These are phyloP conservation scores for Orobanche coerulescens DNA, from an alignment of 257 asterid species.

Conservation along the genomic window DNA sequence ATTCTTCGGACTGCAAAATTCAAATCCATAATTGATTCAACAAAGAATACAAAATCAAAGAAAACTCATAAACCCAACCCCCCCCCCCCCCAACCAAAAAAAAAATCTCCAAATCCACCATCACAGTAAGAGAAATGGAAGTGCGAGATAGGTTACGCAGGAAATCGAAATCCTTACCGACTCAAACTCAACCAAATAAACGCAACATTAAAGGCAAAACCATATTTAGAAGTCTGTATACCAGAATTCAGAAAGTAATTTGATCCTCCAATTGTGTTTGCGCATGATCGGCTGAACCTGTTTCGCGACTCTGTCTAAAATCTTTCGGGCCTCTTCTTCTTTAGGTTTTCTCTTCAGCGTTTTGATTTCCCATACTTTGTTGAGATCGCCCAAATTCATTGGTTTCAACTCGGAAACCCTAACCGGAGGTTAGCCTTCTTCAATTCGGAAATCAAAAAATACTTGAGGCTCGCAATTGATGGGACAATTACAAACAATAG, in stretches of 20 bases:
- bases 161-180: background rate
- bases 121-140: background rate
- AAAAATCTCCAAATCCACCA: background rate
- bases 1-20: slow-evolving; percentile 55
- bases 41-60: background rate
- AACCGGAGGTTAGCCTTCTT: slow-evolving; percentile 1
- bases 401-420: slow-evolving; percentile 19
- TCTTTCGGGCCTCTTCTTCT: slow-evolving; percentile 57
- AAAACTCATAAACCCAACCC: background rate
- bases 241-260: slow-evolving; percentile 82
- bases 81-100: background rate
- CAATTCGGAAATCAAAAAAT: background rate
- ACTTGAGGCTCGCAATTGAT: background rate
- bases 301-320: slow-evolving; percentile 59
- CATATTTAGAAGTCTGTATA: slow-evolving; percentile 17
- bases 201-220: background rate
- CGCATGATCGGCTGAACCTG: slow-evolving; percentile 96
- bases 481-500: too few relatives aligned
- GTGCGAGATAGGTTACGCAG: background rate
- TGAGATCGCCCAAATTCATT: slow-evolving; percentile 61
- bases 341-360: slow-evolving; percentile 66
- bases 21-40: background rate
- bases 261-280: slow-evolving; percentile 89
- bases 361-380: slow-evolving; percentile 80
- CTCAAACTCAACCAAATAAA: background rate